A percentile compares a stretch with the other conserved stretches of the same genome.
Conservation (phyloP, 371 early-diverging fungal genomes). For the Sanchytrium tribonematis region DNA sequence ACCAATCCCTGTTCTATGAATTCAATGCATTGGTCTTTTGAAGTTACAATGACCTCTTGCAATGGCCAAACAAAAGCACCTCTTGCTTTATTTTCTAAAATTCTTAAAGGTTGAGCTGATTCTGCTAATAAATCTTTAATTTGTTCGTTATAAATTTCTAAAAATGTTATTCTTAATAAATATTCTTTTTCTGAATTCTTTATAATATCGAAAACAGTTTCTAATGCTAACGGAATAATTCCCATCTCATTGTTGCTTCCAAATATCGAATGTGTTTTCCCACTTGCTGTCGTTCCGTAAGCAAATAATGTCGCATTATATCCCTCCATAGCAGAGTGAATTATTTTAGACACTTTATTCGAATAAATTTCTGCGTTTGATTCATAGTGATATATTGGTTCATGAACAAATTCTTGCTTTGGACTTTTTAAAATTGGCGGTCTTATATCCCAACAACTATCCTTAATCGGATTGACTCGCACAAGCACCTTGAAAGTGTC, state of each 20-base stretch:
- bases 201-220: constrained; percentile 15
- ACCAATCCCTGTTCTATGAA: constrained; percentile 4
- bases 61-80: constrained; percentile 29
- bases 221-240: constrained; percentile 18
- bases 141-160: constrained; percentile 91
- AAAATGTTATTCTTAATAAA: constrained; percentile 49
- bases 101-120: too few species aligned
- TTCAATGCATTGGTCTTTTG: constrained; percentile 2
- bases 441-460: too few species aligned
- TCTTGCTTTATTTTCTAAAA: constrained; percentile 52
- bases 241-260: constrained; percentile 14
- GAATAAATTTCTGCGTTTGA: too few species aligned
- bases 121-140: constrained; percentile 65
- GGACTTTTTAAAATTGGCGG: too few species aligned
- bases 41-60: constrained; percentile 13
- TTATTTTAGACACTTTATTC: too few species aligned
- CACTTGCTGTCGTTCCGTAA: constrained; percentile 86
- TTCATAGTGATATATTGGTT: too few species aligned
- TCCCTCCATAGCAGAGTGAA: constrained; percentile 71
- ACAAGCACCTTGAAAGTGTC: too few species aligned
- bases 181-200: too few species aligned
- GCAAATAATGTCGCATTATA: constrained; percentile 47
- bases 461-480: too few species aligned
- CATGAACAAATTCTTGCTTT: too few species aligned
- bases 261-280: constrained; percentile 61